Conservation (phyloP, 768 basidiomycete species). For the Boletus reticuloceps region DNA sequence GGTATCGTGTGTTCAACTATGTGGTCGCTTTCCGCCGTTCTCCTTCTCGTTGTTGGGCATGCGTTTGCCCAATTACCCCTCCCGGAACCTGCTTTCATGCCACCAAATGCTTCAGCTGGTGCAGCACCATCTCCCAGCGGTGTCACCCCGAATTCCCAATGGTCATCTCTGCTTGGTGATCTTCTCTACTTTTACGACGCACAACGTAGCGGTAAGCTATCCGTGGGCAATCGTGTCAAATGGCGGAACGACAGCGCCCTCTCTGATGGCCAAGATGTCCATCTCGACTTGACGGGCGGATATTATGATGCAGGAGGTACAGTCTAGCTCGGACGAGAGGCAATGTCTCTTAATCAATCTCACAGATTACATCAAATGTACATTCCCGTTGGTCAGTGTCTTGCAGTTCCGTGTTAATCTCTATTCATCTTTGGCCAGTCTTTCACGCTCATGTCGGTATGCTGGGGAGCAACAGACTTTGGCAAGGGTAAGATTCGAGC, state of each 20-base stretch:
- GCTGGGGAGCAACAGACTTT: slow-evolving; percentile 87
- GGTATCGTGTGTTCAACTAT: slow-evolving; percentile 4
- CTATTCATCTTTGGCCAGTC: slow-evolving; percentile 41
- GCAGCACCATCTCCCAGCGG: slow-evolving; percentile 43
- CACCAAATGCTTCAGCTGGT: slow-evolving; percentile 58
- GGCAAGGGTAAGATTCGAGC: slow-evolving; percentile 55
- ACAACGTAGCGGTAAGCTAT: slow-evolving; percentile 78
- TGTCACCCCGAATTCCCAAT: slow-evolving; percentile 64
- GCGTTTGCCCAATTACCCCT: slow-evolving; percentile 57
- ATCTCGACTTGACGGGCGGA: slow-evolving; percentile 78
- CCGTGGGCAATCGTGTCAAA: slow-evolving; percentile 64
- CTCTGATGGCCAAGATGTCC: slow-evolving; percentile 72
- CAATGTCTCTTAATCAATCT: not conserved
- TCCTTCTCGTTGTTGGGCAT: slow-evolving; percentile 21
- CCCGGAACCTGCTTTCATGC: slow-evolving; percentile 62
- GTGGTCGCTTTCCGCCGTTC: slow-evolving; percentile 15
- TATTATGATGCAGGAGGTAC: slow-evolving; percentile 92
- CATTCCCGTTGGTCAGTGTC: slow-evolving; percentile 70
- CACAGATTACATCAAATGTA: slow-evolving; percentile 84
- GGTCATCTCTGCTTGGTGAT: slow-evolving; percentile 79
- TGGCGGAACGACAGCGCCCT: slow-evolving; percentile 87
- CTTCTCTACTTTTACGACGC: slow-evolving; percentile 89
- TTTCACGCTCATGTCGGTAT: slow-evolving; percentile 81
- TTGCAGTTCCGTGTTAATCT: not conserved
- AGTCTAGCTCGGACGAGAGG: slow-evolving; percentile 10